Evolutionary conservation across 768 basidiomycete species (phyloP).

Genomic region (Suillus subaureus): DNA sequence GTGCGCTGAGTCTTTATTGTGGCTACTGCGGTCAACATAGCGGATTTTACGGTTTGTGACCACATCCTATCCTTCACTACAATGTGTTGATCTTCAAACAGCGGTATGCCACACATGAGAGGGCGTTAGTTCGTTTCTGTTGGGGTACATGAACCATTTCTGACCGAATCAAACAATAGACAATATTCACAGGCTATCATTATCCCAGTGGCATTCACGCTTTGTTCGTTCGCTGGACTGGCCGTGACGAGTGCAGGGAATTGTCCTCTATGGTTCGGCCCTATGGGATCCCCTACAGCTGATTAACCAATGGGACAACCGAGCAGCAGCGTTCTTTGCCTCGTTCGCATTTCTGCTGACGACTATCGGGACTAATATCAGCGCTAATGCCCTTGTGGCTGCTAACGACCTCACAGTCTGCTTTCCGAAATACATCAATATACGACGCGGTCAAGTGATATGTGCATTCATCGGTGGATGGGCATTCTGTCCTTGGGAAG

Average conservation of each 20-base stretch:
- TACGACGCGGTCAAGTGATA: conserved; percentile 75
- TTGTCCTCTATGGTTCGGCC: conserved; percentile 62
- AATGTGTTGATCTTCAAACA: conserved; percentile 29
- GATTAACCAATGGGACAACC: conserved; percentile 82
- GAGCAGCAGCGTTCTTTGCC: conserved; percentile 84
- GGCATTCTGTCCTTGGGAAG: conserved; percentile 88
- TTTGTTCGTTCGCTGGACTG: conserved; percentile 79
- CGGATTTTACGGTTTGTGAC: conserved; percentile 70
- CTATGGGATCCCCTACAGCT: conserved; percentile 78
- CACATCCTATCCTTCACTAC: not conserved
- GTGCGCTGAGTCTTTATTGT: conserved; percentile 72
- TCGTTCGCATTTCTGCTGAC: conserved; percentile 63
- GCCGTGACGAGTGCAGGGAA: conserved; percentile 78
- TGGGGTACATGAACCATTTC: not conserved
- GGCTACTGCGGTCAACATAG: conserved; percentile 79
- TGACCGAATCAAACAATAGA: conserved; percentile 33
- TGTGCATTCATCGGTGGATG: conserved; percentile 84
- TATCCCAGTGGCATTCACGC: conserved; percentile 76
- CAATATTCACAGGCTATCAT: conserved; percentile 76
- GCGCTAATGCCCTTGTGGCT: conserved; percentile 66
- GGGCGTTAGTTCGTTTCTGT: conserved; percentile 44
- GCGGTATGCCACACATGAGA: conserved; percentile 73
- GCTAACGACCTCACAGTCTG: conserved; percentile 88
- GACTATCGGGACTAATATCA: conserved; percentile 46
- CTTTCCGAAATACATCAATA: conserved; percentile 77